Conservation (phyloP, 2,329 filamentous ascomycete genomes). For the Graphiopsis chlorocephala region DNA sequence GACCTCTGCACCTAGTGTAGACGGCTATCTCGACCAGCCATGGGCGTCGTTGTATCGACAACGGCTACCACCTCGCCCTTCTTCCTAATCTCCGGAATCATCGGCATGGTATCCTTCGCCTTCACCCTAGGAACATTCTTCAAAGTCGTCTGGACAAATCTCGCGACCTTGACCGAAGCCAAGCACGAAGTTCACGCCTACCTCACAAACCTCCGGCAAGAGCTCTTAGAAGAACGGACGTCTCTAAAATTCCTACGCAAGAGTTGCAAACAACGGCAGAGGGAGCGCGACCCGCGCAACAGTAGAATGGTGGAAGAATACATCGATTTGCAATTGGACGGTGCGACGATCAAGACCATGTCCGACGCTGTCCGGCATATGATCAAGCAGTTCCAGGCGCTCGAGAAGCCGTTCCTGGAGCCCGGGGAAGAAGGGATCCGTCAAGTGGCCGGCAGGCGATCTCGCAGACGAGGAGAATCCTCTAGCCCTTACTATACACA, state of each 20-base stretch:
- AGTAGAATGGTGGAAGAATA: constrained; percentile 19
- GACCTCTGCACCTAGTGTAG: background rate
- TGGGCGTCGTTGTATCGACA: constrained; percentile 4
- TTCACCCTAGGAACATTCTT: constrained; percentile 45
- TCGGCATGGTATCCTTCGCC: constrained; percentile 44
- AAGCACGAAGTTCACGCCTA: constrained; percentile 39
- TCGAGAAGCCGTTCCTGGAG: constrained; percentile 41
- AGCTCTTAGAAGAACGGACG: constrained; percentile 40
- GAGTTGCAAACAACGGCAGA: constrained; percentile 4
- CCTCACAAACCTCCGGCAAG: constrained; percentile 41
- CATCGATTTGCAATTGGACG: constrained; percentile 31
- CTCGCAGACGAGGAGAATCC: constrained; percentile 22
- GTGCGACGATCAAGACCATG: constrained; percentile 37
- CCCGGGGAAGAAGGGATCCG: constrained; percentile 26
- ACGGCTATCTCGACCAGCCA: background rate
- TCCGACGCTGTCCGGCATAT: constrained; percentile 36
- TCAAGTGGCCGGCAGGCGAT: constrained; percentile 21
- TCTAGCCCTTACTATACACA: constrained; percentile 27
- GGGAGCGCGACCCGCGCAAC: constrained; percentile 23
- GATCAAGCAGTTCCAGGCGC: constrained; percentile 35
- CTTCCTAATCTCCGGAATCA: constrained; percentile 19
- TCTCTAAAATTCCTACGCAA: constrained; percentile 33
- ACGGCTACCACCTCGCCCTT: constrained; percentile 9
- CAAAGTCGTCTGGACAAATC: constrained; percentile 41
- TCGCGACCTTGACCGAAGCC: constrained; percentile 38